phyloP scores from a whole-genome alignment of 306 rosid species.

The Ormosia emarginata region DNA sequence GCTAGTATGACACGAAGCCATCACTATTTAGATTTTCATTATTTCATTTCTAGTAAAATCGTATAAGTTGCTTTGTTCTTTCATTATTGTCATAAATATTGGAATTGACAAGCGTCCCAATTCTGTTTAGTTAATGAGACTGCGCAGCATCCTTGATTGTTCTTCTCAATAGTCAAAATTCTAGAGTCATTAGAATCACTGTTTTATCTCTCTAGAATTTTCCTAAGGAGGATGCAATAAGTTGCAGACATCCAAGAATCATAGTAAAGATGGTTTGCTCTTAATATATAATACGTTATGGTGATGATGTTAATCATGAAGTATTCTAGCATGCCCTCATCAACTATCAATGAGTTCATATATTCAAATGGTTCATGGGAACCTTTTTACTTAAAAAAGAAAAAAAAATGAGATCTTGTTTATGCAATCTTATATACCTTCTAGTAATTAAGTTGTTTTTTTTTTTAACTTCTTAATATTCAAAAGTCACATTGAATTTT shows the following conservation, averaged over 20 bases:
- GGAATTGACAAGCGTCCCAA: background rate
- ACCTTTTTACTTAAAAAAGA: no score
- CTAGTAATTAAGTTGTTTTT: no score
- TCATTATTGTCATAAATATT: background rate
- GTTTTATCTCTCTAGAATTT: background rate
- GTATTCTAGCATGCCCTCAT: no score
- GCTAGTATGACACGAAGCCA: background rate
- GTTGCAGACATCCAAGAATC: background rate
- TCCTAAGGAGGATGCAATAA: background rate
- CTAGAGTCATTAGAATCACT: background rate
- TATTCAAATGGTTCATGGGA: no score
- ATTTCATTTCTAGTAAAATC: background rate
- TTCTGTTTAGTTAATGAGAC: background rate
- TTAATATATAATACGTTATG: no score
- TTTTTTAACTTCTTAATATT: no score
- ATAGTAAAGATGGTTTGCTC: background rate
- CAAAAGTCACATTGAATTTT: no score
- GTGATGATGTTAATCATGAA: no score
- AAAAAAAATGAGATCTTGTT: no score
- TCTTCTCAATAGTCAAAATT: background rate
- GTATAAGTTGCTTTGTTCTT: background rate
- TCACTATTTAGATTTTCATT: background rate
- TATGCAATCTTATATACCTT: no score
- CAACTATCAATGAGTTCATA: no score
- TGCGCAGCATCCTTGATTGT: conserved; percentile 25